A percentile compares a stretch with the other conserved stretches of the same genome.
Conservation (phyloP, 2,329 filamentous ascomycete genomes). For the Canariomyces notabilis region DNA sequence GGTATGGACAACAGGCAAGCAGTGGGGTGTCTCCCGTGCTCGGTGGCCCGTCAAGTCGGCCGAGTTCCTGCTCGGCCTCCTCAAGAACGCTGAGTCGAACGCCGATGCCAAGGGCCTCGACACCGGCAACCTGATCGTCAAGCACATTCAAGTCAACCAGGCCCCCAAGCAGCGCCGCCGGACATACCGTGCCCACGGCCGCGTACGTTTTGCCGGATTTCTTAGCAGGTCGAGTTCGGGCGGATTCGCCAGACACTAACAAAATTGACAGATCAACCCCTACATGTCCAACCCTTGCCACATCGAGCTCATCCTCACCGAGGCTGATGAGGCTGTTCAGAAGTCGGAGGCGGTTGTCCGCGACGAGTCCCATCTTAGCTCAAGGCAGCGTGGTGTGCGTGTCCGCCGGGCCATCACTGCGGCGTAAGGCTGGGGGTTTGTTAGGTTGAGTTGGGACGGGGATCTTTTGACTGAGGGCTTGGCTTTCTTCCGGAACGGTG, state of each 20-base stretch:
- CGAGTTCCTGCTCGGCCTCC: slow-evolving; percentile 93
- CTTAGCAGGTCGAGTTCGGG: background rate
- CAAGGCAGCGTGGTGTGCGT: slow-evolving; percentile 81
- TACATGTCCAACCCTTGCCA: slow-evolving; percentile 99
- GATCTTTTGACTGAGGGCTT: slow-evolving; percentile 37
- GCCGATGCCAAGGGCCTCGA: slow-evolving; percentile 96
- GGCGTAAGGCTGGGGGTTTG: slow-evolving; percentile 43
- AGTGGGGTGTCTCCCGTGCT: slow-evolving; percentile 95
- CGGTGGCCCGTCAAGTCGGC: slow-evolving; percentile 99
- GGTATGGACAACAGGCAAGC: slow-evolving; percentile 67
- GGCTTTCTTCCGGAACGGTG: slow-evolving; percentile 32
- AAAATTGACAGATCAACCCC: slow-evolving; percentile 83
- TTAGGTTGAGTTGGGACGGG: slow-evolving; percentile 28
- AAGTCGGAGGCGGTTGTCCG: slow-evolving; percentile 71
- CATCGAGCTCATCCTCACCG: slow-evolving; percentile 99
- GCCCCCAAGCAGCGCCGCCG: slow-evolving; percentile 98
- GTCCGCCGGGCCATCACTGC: slow-evolving; percentile 60
- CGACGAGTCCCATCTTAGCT: slow-evolving; percentile 67
- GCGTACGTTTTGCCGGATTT: slow-evolving; percentile 64
- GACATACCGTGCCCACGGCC: slow-evolving; percentile 99
- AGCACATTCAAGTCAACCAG: slow-evolving; percentile 99
- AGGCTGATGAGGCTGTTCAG: slow-evolving; percentile 91
- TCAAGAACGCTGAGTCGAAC: slow-evolving; percentile 97
- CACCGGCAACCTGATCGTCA: slow-evolving; percentile 94
- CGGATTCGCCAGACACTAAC: slow-evolving; percentile 25